phyloP scores from a whole-genome alignment of 441 rosid species.

The Brassica balearica region DNA sequence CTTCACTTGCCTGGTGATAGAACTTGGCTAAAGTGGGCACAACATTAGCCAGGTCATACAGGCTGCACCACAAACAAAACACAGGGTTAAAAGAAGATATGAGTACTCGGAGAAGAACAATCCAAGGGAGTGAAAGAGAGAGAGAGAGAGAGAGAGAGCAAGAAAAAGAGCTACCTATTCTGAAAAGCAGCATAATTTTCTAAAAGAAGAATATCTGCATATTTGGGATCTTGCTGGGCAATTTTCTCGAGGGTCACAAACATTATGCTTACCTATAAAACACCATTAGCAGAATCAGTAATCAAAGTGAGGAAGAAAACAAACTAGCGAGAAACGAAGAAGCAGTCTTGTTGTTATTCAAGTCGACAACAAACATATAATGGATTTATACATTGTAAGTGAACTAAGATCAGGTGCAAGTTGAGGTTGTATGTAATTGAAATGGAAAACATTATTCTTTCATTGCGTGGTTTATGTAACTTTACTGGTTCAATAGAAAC shows the following conservation, averaged over 20 bases:
- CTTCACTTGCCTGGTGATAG: conserved; percentile 99
- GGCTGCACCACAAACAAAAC: conserved; percentile 52
- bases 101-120: neutral
- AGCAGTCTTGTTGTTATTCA: neutral
- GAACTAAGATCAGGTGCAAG: conserved; percentile 20
- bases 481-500: conserved; percentile 10
- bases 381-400: neutral
- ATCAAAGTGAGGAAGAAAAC: neutral
- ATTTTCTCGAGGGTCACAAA: conserved; percentile 93
- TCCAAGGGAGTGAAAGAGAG: neutral
- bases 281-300: conserved; percentile 35
- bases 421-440: neutral
- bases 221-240: conserved; percentile 92
- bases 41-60: conserved; percentile 97
- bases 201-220: conserved; percentile 87
- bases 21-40: conserved; percentile 98
- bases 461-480: conserved; percentile 12
- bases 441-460: neutral
- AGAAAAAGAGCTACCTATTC: conserved; percentile 65
- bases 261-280: conserved; percentile 91
- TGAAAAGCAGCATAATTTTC: conserved; percentile 99
- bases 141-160: too few relatives aligned
- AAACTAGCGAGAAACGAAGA: neutral
- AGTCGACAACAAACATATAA: conserved; percentile 7
- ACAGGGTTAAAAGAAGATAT: conserved; percentile 28